Conservation (phyloP, 306 rosid species). For the Cucurbita ficifolia region DNA sequence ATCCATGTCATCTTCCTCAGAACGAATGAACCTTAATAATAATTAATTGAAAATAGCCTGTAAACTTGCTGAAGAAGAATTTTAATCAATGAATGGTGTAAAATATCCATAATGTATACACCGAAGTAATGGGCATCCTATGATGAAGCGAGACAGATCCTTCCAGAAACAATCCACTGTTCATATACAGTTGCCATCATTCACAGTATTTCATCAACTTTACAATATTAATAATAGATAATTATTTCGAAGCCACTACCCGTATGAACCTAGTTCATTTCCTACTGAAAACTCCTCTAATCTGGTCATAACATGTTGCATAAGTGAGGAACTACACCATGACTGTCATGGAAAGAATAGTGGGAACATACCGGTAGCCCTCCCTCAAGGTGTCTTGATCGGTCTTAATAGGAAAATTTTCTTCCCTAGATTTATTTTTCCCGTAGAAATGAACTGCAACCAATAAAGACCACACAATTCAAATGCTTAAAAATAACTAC, state of each 20-base stretch:
- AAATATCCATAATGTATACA: not conserved
- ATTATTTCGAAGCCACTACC: not conserved
- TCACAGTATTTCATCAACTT: not conserved
- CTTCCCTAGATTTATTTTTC: conserved; percentile 29
- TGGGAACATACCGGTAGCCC: conserved; percentile 51
- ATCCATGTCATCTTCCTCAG: conserved; percentile 85
- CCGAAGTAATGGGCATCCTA: not conserved
- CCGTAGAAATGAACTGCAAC: conserved; percentile 60
- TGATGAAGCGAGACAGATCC: not conserved
- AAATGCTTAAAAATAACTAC: not conserved
- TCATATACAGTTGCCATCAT: not conserved
- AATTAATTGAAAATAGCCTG: not conserved
- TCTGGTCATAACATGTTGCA: not conserved
- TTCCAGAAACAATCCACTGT: not conserved
- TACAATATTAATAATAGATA: not conserved
- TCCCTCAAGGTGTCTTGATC: conserved; percentile 87
- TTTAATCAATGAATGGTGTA: not conserved
- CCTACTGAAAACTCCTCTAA: not conserved
- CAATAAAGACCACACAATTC: conserved; percentile 10
- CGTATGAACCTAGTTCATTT: not conserved
- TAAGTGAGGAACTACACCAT: not conserved
- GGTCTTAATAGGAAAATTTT: conserved; percentile 62
- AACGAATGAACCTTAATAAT: conserved; percentile 62
- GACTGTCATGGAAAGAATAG: not conserved
- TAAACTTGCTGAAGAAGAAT: not conserved